Conservation (phyloP, 2,329 filamentous ascomycete genomes). For the Fusarium duplospermum region DNA sequence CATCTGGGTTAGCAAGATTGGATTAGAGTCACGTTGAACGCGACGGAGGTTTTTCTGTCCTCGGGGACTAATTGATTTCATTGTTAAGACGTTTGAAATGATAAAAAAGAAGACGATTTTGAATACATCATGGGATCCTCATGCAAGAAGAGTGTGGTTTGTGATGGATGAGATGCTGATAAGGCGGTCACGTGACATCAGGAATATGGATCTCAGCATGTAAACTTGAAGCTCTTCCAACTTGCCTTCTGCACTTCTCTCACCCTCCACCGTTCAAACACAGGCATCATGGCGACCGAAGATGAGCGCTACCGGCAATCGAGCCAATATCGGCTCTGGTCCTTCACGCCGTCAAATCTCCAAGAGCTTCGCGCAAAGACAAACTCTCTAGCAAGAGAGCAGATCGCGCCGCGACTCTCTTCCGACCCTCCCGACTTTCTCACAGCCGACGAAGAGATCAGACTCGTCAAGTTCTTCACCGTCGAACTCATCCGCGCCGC, state of each 20-base stretch:
- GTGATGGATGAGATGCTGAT: neutral
- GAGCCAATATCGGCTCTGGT: constrained; percentile 93
- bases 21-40: constrained; percentile 37
- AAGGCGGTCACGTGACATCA: constrained; percentile 27
- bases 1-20: constrained; percentile 14
- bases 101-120: neutral
- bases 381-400: constrained; percentile 76
- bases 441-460: constrained; percentile 83
- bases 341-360: constrained; percentile 81
- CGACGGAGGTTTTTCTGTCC: constrained; percentile 19
- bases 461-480: constrained; percentile 82
- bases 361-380: constrained; percentile 79
- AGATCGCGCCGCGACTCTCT: constrained; percentile 69
- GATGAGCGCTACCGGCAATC: constrained; percentile 91
- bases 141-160: neutral
- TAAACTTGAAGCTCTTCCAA: neutral
- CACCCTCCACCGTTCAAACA: neutral
- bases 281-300: constrained; percentile 75
- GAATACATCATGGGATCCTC: neutral
- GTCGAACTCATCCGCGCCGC: constrained; percentile 68
- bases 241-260: neutral
- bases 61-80: constrained; percentile 33
- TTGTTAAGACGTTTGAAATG: neutral
- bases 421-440: constrained; percentile 78
- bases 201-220: neutral